Base-by-base conservation (phyloP, 2,329 filamentous ascomycete genomes). In the Fonsecaea pedrosoi region DNA sequence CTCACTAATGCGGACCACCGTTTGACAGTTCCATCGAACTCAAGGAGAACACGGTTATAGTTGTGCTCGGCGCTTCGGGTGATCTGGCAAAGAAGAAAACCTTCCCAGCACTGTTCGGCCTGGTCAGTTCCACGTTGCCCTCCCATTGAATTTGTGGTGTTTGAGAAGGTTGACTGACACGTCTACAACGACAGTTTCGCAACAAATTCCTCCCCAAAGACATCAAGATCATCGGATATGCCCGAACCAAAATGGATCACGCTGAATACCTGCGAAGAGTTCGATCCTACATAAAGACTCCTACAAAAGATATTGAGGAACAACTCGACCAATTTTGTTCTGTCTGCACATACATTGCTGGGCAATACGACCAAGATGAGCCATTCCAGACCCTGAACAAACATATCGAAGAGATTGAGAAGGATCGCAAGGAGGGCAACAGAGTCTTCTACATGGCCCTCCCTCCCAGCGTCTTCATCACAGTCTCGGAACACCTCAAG, bases 41-140 rank as follows among this genome's bases (percentile, higher is more conserved):
- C 78, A 99, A 97, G 86, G 92, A 98, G 78, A 96, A 99, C 86
- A 99, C 95, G 72, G 88, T 94, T 78, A 96, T 99, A 76, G 87
- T 99, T 76, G 95, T 99, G 75, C 89, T 99, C 73, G 95, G 95
- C 77, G 95, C 95, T 72, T 99, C 95, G 61, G 95, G 95, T 76
- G 95, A 99, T 85, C 84, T 99, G 73, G 95, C 95, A 60, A 99
- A 99, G 87, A 99, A 99, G 90, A 99, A 99, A 90, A 99, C 95
- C 92, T 99, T 96, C 83, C 95, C 95, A 73, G 95, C 95, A 68
- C 89, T 99, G 64, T 99, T 99, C 79, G 95, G 95, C 74, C 89
- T 99, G 77, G 94, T 97, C 87, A 86, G 94, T 89, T 70, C 64
- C 72, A 64, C 60, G 34, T 60, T 34, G 40, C 9, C 25, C 42